Conservation (phyloP, 2,329 filamentous ascomycete genomes). For the Fusarium sp. region DNA sequence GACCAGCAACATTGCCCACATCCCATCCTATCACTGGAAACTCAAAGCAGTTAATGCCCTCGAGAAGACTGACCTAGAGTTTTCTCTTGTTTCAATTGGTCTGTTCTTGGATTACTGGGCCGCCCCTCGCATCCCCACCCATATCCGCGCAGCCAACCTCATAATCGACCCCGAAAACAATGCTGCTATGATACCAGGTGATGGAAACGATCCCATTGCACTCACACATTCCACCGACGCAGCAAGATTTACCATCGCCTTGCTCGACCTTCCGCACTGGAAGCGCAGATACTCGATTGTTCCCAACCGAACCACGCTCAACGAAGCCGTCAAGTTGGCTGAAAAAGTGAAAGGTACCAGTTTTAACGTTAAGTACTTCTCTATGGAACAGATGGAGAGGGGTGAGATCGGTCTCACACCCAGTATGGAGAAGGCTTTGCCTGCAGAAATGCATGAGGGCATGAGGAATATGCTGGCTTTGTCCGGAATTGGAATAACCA, state of each 20-base stretch:
- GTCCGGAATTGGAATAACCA: not conserved
- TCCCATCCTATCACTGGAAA: not conserved
- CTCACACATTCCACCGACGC: not conserved
- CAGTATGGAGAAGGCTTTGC: not conserved
- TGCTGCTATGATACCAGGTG: not conserved
- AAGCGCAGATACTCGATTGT: not conserved
- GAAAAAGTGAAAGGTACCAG: not conserved
- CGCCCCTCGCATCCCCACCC: not conserved
- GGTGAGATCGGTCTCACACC: not conserved
- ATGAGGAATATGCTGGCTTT: not conserved
- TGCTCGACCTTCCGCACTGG: not conserved
- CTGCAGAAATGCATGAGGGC: not conserved
- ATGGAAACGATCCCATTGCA: not conserved
- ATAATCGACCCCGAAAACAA: not conserved
- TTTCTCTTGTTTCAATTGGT: not conserved
- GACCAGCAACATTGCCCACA: not conserved
- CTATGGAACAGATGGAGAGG: not conserved
- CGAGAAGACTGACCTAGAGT: not conserved
- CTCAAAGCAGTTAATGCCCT: not conserved
- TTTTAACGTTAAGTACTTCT: not conserved
- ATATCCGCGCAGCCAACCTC: not conserved
- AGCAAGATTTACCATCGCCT: not conserved
- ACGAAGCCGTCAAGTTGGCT: not conserved
- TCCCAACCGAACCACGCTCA: not conserved
- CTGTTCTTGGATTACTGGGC: not conserved